Evolutionary conservation across 495 filamentous ascomycete species (phyloP).

Genomic region (Xylaria intraflava): DNA sequence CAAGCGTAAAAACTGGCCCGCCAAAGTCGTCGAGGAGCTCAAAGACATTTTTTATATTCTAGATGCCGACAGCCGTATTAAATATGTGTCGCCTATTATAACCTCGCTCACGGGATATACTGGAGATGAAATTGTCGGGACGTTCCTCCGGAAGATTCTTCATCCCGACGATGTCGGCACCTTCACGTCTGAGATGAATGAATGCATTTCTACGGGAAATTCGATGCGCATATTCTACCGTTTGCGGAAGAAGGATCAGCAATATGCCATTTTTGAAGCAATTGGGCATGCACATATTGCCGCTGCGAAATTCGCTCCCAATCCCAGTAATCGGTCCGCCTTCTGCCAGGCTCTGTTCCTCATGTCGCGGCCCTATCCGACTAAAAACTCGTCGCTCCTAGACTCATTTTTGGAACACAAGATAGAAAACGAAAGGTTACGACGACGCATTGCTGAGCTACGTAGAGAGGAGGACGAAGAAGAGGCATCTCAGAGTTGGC

Average conservation of each 20-base stretch:
- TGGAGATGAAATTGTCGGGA: conserved; percentile 61
- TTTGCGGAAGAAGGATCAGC: conserved; percentile 67
- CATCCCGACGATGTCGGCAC: conserved; percentile 83
- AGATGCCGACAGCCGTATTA: conserved; percentile 72
- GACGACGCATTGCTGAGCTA: conserved; percentile 76
- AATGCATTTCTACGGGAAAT: conserved; percentile 77
- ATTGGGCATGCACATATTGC: conserved; percentile 88
- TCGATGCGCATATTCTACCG: conserved; percentile 84
- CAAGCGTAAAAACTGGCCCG: conserved; percentile 82
- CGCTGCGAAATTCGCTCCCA: conserved; percentile 56
- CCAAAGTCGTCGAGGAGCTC: conserved; percentile 82
- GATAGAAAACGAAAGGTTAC: conserved; percentile 88
- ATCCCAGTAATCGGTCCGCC: conserved; percentile 54
- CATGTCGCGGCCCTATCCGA: conserved; percentile 87
- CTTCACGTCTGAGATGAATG: conserved; percentile 84
- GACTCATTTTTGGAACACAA: conserved; percentile 97
- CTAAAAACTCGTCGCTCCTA: conserved; percentile 72
- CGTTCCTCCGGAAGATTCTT: conserved; percentile 70
- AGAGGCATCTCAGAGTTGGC: conserved; percentile 47
- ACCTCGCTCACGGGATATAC: conserved; percentile 72
- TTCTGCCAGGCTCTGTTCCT: conserved; percentile 90
- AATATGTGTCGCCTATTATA: conserved; percentile 76
- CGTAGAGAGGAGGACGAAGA: conserved; percentile 76
- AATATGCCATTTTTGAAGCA: conserved; percentile 75
- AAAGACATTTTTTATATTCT: conserved; percentile 85